Base-by-base conservation (phyloP, 2,329 filamentous ascomycete species). In the Calonectria crousiana region DNA sequence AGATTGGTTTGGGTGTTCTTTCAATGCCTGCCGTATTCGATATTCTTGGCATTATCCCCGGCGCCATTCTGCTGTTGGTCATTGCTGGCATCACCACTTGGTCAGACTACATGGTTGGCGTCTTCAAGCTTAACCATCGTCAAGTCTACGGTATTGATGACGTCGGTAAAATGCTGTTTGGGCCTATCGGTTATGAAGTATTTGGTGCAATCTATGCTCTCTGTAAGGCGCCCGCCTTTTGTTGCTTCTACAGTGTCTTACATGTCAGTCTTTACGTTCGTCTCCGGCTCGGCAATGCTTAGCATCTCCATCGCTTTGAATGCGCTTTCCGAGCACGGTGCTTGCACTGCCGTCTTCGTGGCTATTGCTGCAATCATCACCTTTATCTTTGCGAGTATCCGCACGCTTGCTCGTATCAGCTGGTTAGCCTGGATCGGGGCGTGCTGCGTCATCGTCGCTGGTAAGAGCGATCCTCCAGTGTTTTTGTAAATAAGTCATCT, bases 101-200 rank as follows among this genome's bases (percentile, higher is more conserved):
- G 87, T 87, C 86, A 3, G 83, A 84, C 69, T 88, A 86, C 74
- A 86, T 88, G 26, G 82, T 89, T 14, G 87, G 86, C 13, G 78
- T 82, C 28, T 90, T 90, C 82, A 90, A 90, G 76, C 73, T 88
- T 44, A 81, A 82, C n/a, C 88, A 90, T 76, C 85, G 84, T 3
- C 83, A 87, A 47, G 86, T 90, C 2, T 89, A 90, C 77, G 85
- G 87, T 38, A 88, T 90, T 73, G 88, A 88, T 67, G 88, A 90
- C 74, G 88, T 86, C 3, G 88, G 88, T 32, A 75, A 76, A 6
- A 82, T 88, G 51, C 81, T 90, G 5, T 87, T 88, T 73, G 88
- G 88, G 16, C 83, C 81, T 4, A 71, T 84, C 10, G 87, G 88
- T 1, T 83, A 85, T 16, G 85, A 86, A 68, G 53, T 87, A 26